These are phyloP conservation scores for Penicillium roqueforti DNA, from an alignment of 495 filamentous ascomycete species.

Conservation along the genomic window DNA sequence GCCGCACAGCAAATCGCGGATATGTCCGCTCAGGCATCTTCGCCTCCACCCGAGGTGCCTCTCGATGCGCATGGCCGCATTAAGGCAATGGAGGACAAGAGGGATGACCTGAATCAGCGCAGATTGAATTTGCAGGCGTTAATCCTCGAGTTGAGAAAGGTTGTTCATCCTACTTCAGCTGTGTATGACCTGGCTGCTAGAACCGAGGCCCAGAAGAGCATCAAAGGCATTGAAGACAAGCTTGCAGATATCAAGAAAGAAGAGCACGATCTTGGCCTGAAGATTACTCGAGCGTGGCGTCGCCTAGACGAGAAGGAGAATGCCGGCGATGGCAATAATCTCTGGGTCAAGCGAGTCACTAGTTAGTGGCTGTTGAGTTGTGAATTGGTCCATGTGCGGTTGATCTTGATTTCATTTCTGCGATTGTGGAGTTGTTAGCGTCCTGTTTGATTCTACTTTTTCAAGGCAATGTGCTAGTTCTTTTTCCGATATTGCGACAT, in stretches of 20 bases:
- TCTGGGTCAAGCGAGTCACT: slow-evolving; percentile 78
- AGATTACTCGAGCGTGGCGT: slow-evolving; percentile 76
- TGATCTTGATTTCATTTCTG: slow-evolving; percentile 3
- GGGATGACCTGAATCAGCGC: slow-evolving; percentile 60
- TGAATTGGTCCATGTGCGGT: background rate
- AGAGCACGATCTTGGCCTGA: slow-evolving; percentile 82
- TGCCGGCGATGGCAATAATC: slow-evolving; percentile 62
- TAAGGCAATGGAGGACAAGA: slow-evolving; percentile 60
- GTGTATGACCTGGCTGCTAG: slow-evolving; percentile 54
- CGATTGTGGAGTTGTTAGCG: background rate
- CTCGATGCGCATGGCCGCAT: slow-evolving; percentile 54
- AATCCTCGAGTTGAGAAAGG: slow-evolving; percentile 65
- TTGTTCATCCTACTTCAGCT: slow-evolving; percentile 53
- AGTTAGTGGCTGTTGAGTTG: slow-evolving; percentile 27
- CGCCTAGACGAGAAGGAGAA: slow-evolving; percentile 67
- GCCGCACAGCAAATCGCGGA: slow-evolving; percentile 43
- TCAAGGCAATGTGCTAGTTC: background rate
- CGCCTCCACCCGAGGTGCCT: slow-evolving; percentile 51
- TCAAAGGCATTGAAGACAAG: slow-evolving; percentile 65
- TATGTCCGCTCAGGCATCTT: slow-evolving; percentile 47
- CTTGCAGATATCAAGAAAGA: slow-evolving; percentile 74
- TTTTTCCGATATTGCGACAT: slow-evolving; percentile 1
- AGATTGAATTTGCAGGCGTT: slow-evolving; percentile 66
- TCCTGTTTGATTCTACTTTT: background rate
- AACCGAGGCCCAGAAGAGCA: slow-evolving; percentile 66